A percentile compares a stretch with the other conserved stretches of the same genome.
Conservation (phyloP, 495 filamentous ascomycete species). For the Immersiella caudata region DNA sequence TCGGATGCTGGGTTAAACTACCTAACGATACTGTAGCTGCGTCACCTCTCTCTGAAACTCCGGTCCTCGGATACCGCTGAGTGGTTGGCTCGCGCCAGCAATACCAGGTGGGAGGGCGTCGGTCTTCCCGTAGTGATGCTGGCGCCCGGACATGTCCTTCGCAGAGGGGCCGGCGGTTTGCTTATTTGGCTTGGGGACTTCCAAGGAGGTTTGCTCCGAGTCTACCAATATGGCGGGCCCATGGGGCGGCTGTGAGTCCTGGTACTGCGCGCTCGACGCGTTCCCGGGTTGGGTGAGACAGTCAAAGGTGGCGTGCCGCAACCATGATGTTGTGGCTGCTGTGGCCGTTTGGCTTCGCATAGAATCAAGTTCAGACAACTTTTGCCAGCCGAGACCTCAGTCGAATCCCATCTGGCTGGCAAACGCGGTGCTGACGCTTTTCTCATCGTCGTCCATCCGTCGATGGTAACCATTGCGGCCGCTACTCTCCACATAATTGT, state of each 20-base stretch:
- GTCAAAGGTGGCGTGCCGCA: constrained; percentile 20
- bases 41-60: constrained; percentile 15
- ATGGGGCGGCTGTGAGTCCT: constrained; percentile 16
- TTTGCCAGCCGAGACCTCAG: constrained; percentile 56
- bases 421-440: constrained; percentile 94
- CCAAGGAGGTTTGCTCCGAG: constrained; percentile 6
- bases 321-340: constrained; percentile 19
- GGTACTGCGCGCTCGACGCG: constrained; percentile 25
- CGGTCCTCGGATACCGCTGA: constrained; percentile 16
- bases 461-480: constrained; percentile 73
- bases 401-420: constrained; percentile 95
- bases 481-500: constrained; percentile 86
- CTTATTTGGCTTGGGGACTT: background rate
- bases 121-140: background rate
- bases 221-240: constrained; percentile 10
- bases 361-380: constrained; percentile 25
- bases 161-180: background rate
- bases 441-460: constrained; percentile 89
- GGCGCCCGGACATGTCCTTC: background rate
- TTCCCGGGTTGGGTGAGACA: constrained; percentile 11
- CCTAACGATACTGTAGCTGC: constrained; percentile 25
- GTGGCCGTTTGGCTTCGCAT: constrained; percentile 20
- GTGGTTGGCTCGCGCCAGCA: constrained; percentile 12
- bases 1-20: constrained; percentile 18
- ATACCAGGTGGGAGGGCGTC: constrained; percentile 10